phyloP scores from a whole-genome alignment of 169 alveolate species.

The Plasmodium vinckei region DNA sequence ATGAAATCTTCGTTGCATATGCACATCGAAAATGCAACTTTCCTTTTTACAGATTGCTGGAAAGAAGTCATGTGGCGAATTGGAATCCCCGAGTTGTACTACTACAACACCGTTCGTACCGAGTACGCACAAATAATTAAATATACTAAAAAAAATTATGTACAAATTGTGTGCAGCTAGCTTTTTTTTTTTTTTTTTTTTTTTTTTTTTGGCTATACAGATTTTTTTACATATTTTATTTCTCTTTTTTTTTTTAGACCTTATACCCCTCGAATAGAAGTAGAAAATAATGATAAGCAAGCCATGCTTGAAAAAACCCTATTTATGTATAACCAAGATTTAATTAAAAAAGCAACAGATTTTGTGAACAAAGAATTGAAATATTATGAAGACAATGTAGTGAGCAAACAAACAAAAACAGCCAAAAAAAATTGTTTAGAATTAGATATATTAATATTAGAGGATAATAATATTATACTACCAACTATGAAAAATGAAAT shows the following conservation, averaged over 20 bases:
- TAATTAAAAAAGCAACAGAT: constrained; percentile 63
- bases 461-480: constrained; percentile 49
- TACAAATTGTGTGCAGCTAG: too few relatives aligned
- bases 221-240: not conserved
- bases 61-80: constrained; percentile 76
- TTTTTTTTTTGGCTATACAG: not conserved
- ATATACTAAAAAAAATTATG: too few relatives aligned
- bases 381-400: constrained; percentile 75
- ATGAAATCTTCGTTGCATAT: too few relatives aligned
- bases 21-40: not conserved
- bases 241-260: not conserved
- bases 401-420: constrained; percentile 51
- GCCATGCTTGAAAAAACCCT: constrained; percentile 24
- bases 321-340: constrained; percentile 44
- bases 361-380: constrained; percentile 65
- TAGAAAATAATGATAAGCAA: constrained; percentile 45
- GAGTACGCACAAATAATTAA: constrained; percentile 6
- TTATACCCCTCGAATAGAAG: constrained; percentile 8
- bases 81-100: constrained; percentile 72
- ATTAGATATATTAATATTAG: constrained; percentile 47
- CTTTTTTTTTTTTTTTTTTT: not conserved
- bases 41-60: constrained; percentile 52
- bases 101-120: constrained; percentile 59
- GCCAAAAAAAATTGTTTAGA: constrained; percentile 35
- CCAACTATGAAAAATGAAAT: constrained; percentile 61